These are phyloP conservation scores for Sphaerulina vaccinii DNA, from an alignment of 2,329 filamentous ascomycete species.

Conservation along the genomic window DNA sequence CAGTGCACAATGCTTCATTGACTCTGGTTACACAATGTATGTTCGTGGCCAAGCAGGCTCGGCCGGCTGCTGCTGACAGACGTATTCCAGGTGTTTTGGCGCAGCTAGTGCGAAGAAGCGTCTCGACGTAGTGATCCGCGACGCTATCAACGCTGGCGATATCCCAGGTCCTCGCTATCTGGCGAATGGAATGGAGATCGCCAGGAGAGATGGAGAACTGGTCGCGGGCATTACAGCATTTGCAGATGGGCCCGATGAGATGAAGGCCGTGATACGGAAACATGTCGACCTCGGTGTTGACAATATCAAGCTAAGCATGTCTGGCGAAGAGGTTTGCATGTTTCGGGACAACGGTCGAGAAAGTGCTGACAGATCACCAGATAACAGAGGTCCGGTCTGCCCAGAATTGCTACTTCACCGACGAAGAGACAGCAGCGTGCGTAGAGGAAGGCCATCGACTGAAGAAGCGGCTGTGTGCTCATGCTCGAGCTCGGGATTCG, in stretches of 20 bases:
- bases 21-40: conserved; percentile 52
- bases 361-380: conserved; percentile 12
- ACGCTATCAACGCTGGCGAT: conserved; percentile 51
- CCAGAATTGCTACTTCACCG: conserved; percentile 48
- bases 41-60: too few relatives aligned
- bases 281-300: conserved; percentile 36
- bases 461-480: conserved; percentile 44
- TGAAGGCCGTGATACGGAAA: conserved; percentile 31
- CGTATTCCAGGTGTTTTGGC: conserved; percentile 47
- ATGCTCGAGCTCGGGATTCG: conserved; percentile 43
- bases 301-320: conserved; percentile 39
- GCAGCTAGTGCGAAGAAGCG: conserved; percentile 50
- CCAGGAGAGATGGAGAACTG: conserved; percentile 46
- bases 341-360: neutral
- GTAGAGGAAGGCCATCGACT: conserved; percentile 49
- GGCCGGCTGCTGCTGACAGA: too few relatives aligned
- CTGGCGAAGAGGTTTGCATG: conserved; percentile 25
- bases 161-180: conserved; percentile 51
- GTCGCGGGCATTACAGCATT: conserved; percentile 45
- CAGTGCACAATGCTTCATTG: conserved; percentile 47
- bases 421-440: conserved; percentile 49
- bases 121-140: conserved; percentile 49
- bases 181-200: conserved; percentile 53
- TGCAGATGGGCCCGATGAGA: conserved; percentile 36
- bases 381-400: conserved; percentile 37